These are phyloP conservation scores for Pseudocercospora crystallina DNA, from an alignment of 2,329 filamentous ascomycete species.

Conservation along the genomic window DNA sequence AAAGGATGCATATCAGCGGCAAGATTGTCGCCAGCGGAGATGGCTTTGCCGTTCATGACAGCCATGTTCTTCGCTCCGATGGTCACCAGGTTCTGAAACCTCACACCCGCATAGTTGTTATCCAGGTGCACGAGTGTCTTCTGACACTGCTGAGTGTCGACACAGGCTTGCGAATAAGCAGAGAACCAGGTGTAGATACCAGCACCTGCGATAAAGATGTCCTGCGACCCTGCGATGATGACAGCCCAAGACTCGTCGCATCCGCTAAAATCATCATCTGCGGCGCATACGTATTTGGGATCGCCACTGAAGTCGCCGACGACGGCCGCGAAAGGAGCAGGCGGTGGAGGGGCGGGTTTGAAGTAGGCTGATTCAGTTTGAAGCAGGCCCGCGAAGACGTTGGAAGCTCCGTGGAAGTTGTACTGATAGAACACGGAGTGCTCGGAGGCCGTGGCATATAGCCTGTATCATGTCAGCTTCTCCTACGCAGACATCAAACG, in stretches of 20 bases:
- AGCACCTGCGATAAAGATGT: slow-evolving; percentile 46
- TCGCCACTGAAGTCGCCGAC: background rate
- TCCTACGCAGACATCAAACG: too few species aligned
- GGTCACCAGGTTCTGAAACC: background rate
- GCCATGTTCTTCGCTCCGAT: background rate
- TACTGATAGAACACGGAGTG: too few species aligned
- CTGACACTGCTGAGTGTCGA: background rate
- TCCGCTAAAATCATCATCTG: background rate
- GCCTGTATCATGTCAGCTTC: too few species aligned
- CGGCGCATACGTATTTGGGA: background rate
- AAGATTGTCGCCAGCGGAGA: background rate
- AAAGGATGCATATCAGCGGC: background rate
- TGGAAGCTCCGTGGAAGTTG: too few species aligned
- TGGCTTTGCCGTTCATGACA: background rate
- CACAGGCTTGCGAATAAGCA: slow-evolving; percentile 54
- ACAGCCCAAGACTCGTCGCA: slow-evolving; percentile 45
- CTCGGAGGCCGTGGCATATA: too few species aligned
- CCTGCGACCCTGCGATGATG: slow-evolving; percentile 62
- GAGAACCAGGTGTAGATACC: slow-evolving; percentile 62
- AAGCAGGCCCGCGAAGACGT: slow-evolving; percentile 71
- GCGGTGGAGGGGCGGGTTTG: background rate
- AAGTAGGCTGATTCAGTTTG: slow-evolving; percentile 82
- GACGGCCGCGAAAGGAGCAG: background rate
- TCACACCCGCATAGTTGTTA: background rate
- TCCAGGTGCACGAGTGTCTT: background rate